Base-by-base conservation (phyloP, 257 asterid genomes). In the Plectranthus barbatus region DNA sequence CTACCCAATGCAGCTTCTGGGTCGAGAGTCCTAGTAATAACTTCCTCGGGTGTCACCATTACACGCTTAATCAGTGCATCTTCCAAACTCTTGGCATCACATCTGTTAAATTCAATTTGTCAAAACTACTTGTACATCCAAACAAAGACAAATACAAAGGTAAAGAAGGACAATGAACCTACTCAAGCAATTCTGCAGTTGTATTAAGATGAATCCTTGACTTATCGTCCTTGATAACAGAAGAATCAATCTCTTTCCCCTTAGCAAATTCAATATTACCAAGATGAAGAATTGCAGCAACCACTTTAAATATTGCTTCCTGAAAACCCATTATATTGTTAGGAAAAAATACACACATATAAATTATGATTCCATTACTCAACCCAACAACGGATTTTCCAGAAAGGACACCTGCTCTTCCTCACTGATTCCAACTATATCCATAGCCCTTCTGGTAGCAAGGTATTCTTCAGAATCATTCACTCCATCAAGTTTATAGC, bases 31-130 rank as follows among this genome's bases (percentile, higher is more conserved):
- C 94, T 81, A 14, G 98, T 88, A 70, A 91, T 91, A 53, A 91
- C 76, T 80, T 91, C 97, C 77, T 91, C 98, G 18, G 96, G 96
- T 56, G 98, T 91, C 72, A 91, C 92, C 98, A 91, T 91, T 74
- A 88, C 96, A 76, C 98, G 98, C 73, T 85, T 77, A 79, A 91
- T 86, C 65, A 91, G 70, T 34, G 98, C 98, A 81, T 86, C 95
- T 75, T 91, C 98, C 83, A 91, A 82, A 75, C 88, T 91, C 87
- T 88, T 91, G 66, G 90, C 81, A 76, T 91, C 84, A 80, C 98
- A 91, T 82, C 98, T 91, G 64, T 76, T 61, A 54, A 62, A 78
- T 74, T 37, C 64, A 56, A 60, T 37, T 58, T 73, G 34, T 63
- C 66, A 56, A 13, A 57, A 40, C 26, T 53, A 41, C 33, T 18